Base-by-base conservation (phyloP, 2,329 filamentous ascomycete species). In the Nothophaeocryptopus gaeumannii region DNA sequence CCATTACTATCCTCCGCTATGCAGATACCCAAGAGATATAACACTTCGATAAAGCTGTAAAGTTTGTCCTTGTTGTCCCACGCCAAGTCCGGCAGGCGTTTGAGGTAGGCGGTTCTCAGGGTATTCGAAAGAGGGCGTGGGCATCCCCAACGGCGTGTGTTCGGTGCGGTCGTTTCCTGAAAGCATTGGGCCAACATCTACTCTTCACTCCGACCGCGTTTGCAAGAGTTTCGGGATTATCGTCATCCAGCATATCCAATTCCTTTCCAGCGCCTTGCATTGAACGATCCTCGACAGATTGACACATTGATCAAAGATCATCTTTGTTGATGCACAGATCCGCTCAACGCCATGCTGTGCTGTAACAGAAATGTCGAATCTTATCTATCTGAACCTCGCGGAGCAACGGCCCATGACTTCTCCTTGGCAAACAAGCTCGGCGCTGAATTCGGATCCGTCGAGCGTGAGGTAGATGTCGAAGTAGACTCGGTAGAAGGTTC, bases 391-490 rank as follows among this genome's bases (percentile, higher is more conserved):
- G 79, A 97, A 97, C 68, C 90, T 83, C 52, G 92, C 88, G 57
- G 91, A 86, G 81, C 92, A 97, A 58, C 92, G 85, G 59, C 93
- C 93, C 93, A 97, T 99, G 59, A 99, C 90, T 72, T 97, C 93
- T 65, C 93, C 93, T 72, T 99, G 93, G 74, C 93, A 99, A n/a
- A 97, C 92, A 34, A 99, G 78, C 75, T 97, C 93, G 45, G 93
- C 93, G 63, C 93, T 97, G 77, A 99, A 97, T 70, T 99, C 93
- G 45, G 89, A 95, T 15, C 93, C 93, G 66, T 99, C 93, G 12
- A 99, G 84, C 0, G 93, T 97, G 58, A 99, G 82, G 72, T 95
- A 95, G 51, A 82, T 81, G 59, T 81, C 79, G 60, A 82, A 81
- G 69, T 81, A 81, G 39, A 82, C 79, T 57, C 89, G 85, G 77